A percentile compares a stretch with the other conserved stretches of the same genome.
Conservation (phyloP, 352 stramenopile species). For the Globisporangium alternatum region DNA sequence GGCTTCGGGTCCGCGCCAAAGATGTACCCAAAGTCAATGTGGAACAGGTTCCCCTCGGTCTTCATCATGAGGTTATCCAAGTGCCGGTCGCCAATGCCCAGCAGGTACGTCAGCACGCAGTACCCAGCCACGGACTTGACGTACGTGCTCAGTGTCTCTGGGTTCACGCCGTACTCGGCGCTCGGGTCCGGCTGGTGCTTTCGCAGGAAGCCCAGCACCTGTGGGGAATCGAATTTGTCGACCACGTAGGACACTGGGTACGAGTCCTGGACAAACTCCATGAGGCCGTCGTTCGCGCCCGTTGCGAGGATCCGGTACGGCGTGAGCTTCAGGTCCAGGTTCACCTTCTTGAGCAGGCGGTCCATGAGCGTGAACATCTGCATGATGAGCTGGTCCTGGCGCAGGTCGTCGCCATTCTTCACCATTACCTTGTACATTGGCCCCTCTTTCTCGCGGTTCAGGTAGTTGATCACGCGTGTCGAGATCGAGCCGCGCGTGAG, state of each 20-base stretch:
- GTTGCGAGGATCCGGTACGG: constrained; percentile 93
- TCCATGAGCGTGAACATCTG: constrained; percentile 99
- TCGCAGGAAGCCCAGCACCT: constrained; percentile 88
- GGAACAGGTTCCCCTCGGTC: constrained; percentile 96
- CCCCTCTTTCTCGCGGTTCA: constrained; percentile 80
- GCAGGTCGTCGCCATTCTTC: constrained; percentile 99
- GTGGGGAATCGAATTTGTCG: constrained; percentile 90
- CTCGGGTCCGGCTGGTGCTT: constrained; percentile 84
- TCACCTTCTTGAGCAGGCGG: constrained; percentile 97
- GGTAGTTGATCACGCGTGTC: constrained; percentile 68
- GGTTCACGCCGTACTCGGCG: constrained; percentile 86
- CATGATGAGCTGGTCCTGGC: constrained; percentile 99
- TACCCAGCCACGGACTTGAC: constrained; percentile 98
- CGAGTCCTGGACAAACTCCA: constrained; percentile 97
- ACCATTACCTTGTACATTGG: constrained; percentile 97
- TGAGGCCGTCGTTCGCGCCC: constrained; percentile 89
- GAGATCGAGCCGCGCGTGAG: constrained; percentile 70
- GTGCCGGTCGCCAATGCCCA: constrained; percentile 99
- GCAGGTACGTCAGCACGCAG: constrained; percentile 99
- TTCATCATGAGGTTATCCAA: constrained; percentile 99
- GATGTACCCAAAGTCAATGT: constrained; percentile 99
- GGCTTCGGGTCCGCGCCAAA: constrained; percentile 99
- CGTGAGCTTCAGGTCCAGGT: constrained; percentile 97
- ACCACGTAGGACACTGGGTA: constrained; percentile 96
- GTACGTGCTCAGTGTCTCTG: constrained; percentile 95